phyloP scores from a whole-genome alignment of 2,329 filamentous ascomycete species.

The Huntiella moniliformis region DNA sequence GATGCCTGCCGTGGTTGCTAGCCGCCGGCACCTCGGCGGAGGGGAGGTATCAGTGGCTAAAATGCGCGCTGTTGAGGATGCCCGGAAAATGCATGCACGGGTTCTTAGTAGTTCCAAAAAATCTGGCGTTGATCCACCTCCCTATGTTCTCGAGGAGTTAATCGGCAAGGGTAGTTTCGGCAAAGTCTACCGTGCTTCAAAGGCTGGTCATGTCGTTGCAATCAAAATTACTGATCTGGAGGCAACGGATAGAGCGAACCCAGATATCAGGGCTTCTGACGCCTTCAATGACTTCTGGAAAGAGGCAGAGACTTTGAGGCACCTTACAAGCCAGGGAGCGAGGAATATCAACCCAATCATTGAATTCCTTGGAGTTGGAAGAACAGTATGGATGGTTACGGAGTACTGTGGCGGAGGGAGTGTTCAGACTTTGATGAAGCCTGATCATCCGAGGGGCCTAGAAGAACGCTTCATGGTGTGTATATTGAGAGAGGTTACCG shows the following conservation, averaged over 20 bases:
- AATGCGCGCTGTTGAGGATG: constrained; percentile 47
- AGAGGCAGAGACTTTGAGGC: constrained; percentile 49
- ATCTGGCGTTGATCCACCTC: constrained; percentile 39
- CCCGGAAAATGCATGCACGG: constrained; percentile 46
- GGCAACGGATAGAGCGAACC: constrained; percentile 40
- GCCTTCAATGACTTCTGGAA: constrained; percentile 53
- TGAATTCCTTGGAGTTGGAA: constrained; percentile 57
- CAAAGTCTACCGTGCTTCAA: constrained; percentile 48
- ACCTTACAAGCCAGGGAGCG: constrained; percentile 54
- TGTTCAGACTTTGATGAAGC: constrained; percentile 53
- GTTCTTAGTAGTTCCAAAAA: constrained; percentile 44
- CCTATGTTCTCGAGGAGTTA: constrained; percentile 50
- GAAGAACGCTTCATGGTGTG: constrained; percentile 53
- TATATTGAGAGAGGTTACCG: constrained; percentile 46
- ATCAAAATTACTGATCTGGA: constrained; percentile 77
- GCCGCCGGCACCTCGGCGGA: not conserved
- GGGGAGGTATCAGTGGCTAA: constrained; percentile 25
- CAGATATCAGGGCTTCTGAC: constrained; percentile 45
- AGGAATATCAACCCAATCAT: constrained; percentile 68
- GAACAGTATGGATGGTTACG: constrained; percentile 73
- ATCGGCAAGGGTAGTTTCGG: constrained; percentile 62
- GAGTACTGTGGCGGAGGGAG: constrained; percentile 76
- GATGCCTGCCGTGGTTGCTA: not conserved
- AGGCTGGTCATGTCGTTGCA: constrained; percentile 35
- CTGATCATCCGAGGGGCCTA: constrained; percentile 45